A percentile compares a stretch with the other conserved stretches of the same genome.
phyloP scores from a whole-genome alignment of 768 basidiomycete genomes.

The Gloeopeniophorella convolvens region DNA sequence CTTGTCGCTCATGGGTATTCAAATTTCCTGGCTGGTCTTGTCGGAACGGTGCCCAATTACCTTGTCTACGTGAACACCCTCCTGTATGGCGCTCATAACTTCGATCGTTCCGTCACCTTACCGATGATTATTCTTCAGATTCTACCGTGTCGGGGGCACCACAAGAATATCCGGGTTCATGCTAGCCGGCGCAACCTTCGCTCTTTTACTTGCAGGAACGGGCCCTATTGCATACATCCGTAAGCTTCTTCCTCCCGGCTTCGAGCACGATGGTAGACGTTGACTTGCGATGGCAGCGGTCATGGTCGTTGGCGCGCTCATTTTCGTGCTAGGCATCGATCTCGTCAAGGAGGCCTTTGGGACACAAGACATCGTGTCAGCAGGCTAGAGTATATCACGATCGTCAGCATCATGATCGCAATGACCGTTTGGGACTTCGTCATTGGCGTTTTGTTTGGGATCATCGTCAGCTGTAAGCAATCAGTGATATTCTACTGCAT shows the following conservation, averaged over 20 bases:
- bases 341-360: constrained; percentile 96
- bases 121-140: constrained; percentile 35
- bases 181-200: constrained; percentile 66
- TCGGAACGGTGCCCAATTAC: constrained; percentile 87
- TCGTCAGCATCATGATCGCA: constrained; percentile 77
- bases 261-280: too few relatives aligned
- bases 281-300: too few relatives aligned
- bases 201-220: constrained; percentile 77
- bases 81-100: constrained; percentile 8
- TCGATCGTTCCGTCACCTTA: constrained; percentile 1
- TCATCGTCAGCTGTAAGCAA: constrained; percentile 78
- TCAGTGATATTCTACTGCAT: background rate
- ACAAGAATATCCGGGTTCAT: constrained; percentile 81
- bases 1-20: constrained; percentile 90
- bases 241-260: constrained; percentile 34
- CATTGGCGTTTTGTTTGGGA: constrained; percentile 86
- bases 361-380: constrained; percentile 88
- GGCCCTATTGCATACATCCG: constrained; percentile 89
- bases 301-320: constrained; percentile 85
- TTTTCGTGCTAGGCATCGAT: constrained; percentile 92
- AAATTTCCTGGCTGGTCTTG: constrained; percentile 72
- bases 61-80: constrained; percentile 80
- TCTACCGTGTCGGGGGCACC: constrained; percentile 90
- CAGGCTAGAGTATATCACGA: constrained; percentile 78
- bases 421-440: constrained; percentile 98